Evolutionary conservation across 1,284 basidiomycete species (phyloP).

Genomic region (Ceratobasidium sp.): DNA sequence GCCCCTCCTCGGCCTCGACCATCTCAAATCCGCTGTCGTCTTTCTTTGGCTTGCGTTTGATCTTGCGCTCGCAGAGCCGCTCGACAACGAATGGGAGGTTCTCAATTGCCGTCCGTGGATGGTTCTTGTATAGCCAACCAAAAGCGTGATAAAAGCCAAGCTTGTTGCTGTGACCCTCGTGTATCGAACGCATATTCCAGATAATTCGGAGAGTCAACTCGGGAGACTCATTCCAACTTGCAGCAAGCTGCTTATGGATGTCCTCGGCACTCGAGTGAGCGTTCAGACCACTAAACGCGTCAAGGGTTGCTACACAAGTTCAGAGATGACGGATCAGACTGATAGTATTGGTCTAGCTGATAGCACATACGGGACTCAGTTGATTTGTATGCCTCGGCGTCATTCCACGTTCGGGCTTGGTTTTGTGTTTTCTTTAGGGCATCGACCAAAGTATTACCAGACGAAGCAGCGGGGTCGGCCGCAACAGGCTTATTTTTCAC

Average conservation of each 20-base stretch:
- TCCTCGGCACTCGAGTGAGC: conserved; percentile 46
- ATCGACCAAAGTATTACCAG: conserved; percentile 26
- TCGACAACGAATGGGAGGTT: conserved; percentile 68
- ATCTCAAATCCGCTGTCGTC: conserved; percentile 47
- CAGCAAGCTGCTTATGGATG: conserved; percentile 59
- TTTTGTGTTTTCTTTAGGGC: conserved; percentile 40
- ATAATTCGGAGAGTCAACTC: conserved; percentile 69
- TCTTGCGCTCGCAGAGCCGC: conserved; percentile 61
- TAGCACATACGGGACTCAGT: conserved; percentile 30
- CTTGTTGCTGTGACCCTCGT: conserved; percentile 66
- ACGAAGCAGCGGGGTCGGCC: neutral
- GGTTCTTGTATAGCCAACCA: conserved; percentile 73
- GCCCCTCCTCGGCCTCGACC: conserved; percentile 36
- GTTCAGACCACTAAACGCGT: conserved; percentile 50
- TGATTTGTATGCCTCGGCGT: conserved; percentile 38
- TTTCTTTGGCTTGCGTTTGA: conserved; percentile 50
- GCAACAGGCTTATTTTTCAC: conserved; percentile 18
- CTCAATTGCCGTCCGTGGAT: conserved; percentile 71
- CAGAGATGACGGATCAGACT: neutral
- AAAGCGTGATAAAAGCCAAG: conserved; percentile 71
- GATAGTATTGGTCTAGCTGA: neutral
- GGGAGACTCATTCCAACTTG: conserved; percentile 69
- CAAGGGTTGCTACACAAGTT: conserved; percentile 24
- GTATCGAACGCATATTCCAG: conserved; percentile 72
- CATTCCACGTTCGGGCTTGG: conserved; percentile 39